Evolutionary conservation across 306 rosid genomes (phyloP), one percentile per base, ranked within the genome.

Genomic region (Citrullus colocynthis): DNA sequence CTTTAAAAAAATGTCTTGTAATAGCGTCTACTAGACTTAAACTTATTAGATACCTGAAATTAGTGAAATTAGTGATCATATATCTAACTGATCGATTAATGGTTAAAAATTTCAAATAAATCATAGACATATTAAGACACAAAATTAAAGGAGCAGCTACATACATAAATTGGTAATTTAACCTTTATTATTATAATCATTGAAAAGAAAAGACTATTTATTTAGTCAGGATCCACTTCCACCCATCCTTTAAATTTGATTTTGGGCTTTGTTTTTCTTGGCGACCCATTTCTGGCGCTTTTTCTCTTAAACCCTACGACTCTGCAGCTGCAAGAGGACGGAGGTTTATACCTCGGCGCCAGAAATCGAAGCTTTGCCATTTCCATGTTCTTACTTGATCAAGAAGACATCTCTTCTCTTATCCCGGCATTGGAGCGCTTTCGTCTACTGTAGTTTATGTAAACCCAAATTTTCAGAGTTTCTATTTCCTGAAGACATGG

Each of bases 401-500:
- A 54, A 28, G 17, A 74, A 51, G 78, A 28, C 42, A 32, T 5
- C 63, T 54, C 48, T 18, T 32, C 45, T 14, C 1, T 49, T 28
- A 18, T 18, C 1, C 48, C 44, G 41, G 32, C 78, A 52, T 80
- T 78, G 14, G 42, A 30, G 60, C 54, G 20, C 56, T 12, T 73
- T 60, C 30, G 6, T 76, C 41, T 6, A 13, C 69, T 20, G 56
- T 42, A 37, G 21, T 57, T 57, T 13, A 36, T 32, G 66, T 34
- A 51, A 24, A 34, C 18, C 49, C 2, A 17, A 36, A 44, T 59
- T 16, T 71, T 17, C 57, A 24, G 41, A 69, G 81, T 78, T 81
- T 74, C 60, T 18, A 69, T 17, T 78, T 89, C 77, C 72, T 24
- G 48, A 52, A 84, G 42, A 89, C 42, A 67, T 90, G 99, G 89